A percentile compares a stretch with the other conserved stretches of the same genome.
These are phyloP conservation scores for Russula sp. DNA, from an alignment of 768 basidiomycete genomes.

Conservation along the genomic window DNA sequence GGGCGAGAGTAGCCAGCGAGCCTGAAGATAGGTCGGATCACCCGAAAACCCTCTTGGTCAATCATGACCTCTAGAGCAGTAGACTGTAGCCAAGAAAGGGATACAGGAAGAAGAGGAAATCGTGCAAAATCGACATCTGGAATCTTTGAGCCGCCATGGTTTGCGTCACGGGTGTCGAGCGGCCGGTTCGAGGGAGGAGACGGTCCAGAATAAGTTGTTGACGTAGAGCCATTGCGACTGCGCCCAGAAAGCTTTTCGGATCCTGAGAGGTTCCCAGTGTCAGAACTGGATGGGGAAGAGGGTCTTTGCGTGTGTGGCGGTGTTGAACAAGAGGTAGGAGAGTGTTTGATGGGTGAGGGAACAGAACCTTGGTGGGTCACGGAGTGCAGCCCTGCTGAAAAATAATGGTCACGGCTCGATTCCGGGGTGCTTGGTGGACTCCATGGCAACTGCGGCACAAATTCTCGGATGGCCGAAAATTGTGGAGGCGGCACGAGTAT, in stretches of 20 bases:
- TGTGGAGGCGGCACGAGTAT: background rate
- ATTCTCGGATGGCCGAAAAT: background rate
- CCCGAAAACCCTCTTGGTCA: slow-evolving; percentile 80
- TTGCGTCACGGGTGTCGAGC: background rate
- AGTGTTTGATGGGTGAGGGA: background rate
- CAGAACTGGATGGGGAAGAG: background rate
- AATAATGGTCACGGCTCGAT: slow-evolving; percentile 1
- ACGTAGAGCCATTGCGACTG: background rate
- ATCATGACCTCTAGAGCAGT: slow-evolving; percentile 59
- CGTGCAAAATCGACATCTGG: background rate
- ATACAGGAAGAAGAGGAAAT: slow-evolving; percentile 31
- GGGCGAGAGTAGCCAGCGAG: slow-evolving; percentile 46
- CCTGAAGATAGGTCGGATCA: slow-evolving; percentile 51
- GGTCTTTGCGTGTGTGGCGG: background rate
- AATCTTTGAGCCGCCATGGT: background rate
- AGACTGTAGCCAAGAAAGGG: slow-evolving; percentile 49
- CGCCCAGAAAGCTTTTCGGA: background rate
- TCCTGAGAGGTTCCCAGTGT: background rate
- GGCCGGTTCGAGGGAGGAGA: background rate
- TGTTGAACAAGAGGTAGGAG: background rate
- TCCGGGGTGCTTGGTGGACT: background rate
- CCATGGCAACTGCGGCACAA: background rate
- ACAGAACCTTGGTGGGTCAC: background rate
- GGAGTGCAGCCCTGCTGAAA: background rate
- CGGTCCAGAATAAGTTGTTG: slow-evolving; percentile 7